These are phyloP conservation scores for Trichosporon sp. DNA, from an alignment of 1,284 basidiomycete species.

Conservation along the genomic window DNA sequence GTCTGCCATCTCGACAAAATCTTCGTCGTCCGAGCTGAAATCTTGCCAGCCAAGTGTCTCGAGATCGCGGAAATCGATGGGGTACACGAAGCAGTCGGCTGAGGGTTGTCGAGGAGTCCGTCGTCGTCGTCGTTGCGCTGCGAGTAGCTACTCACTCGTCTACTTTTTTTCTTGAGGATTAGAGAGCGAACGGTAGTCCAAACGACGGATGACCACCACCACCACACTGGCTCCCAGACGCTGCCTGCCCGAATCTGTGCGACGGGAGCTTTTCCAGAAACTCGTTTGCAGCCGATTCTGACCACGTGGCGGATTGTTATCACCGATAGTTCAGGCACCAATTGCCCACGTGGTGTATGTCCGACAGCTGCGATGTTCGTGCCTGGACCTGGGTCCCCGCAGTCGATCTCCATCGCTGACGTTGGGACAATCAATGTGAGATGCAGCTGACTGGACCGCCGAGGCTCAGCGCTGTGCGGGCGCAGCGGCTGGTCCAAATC, in stretches of 20 bases:
- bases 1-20: background rate
- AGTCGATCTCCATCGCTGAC: too few species aligned
- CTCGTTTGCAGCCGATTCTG: too few species aligned
- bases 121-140: conserved; percentile 12
- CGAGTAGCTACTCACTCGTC: conserved; percentile 32
- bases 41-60: background rate
- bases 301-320: too few species aligned
- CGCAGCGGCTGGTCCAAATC: too few species aligned
- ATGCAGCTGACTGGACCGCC: too few species aligned
- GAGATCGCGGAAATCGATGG: background rate
- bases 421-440: too few species aligned
- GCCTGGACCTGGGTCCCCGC: too few species aligned
- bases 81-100: background rate
- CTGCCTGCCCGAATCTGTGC: background rate
- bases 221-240: background rate
- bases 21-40: background rate
- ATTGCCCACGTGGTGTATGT: too few species aligned
- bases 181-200: conserved; percentile 20
- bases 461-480: too few species aligned
- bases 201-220: conserved; percentile 20
- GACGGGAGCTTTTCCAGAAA: background rate
- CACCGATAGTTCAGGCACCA: too few species aligned
- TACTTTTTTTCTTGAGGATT: conserved; percentile 32
- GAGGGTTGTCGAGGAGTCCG: conserved; percentile 14
- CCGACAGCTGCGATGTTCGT: too few species aligned